These are phyloP conservation scores for Austroboletus niveus DNA, from an alignment of 1,284 basidiomycete species.

Conservation along the genomic window DNA sequence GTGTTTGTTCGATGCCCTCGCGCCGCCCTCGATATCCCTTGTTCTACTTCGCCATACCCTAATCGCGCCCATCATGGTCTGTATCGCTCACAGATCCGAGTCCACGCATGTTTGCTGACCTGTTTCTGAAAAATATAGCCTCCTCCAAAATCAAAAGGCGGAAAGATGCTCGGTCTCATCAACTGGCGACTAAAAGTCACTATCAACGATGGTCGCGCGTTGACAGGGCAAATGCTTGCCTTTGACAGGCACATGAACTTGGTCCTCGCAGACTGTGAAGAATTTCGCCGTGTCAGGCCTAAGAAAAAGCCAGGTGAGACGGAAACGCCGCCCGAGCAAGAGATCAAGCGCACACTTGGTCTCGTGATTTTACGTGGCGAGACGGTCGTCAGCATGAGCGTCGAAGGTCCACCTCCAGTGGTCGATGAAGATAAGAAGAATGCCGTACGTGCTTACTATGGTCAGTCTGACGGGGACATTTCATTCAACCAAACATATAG, in stretches of 20 bases:
- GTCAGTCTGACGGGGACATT: conserved; percentile 10
- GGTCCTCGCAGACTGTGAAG: conserved; percentile 96
- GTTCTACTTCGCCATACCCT: conserved; percentile 20
- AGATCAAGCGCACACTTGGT: conserved; percentile 95
- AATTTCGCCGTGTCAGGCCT: conserved; percentile 85
- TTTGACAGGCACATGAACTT: conserved; percentile 99
- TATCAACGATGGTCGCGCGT: conserved; percentile 94
- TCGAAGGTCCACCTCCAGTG: conserved; percentile 94
- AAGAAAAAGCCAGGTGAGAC: conserved; percentile 80
- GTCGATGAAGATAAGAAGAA: conserved; percentile 89
- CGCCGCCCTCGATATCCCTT: conserved; percentile 12
- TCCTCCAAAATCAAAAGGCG: conserved; percentile 93
- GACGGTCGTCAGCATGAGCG: conserved; percentile 91
- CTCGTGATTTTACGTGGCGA: conserved; percentile 96
- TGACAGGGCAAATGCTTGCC: conserved; percentile 98
- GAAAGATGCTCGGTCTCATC: conserved; percentile 97
- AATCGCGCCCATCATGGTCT: conserved; percentile 60
- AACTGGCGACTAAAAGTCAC: conserved; percentile 98
- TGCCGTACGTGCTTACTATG: conserved; percentile 42
- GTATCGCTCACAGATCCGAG: conserved; percentile 23
- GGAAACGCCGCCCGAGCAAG: conserved; percentile 80
- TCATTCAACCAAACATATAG: conserved; percentile 39
- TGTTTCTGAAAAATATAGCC: conserved; percentile 46
- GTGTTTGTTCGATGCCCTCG: conserved; percentile 23
- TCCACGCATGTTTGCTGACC: not conserved